phyloP scores from a whole-genome alignment of 129 eudicot genomes.

The Pseudognaphalium luteoalbum region DNA sequence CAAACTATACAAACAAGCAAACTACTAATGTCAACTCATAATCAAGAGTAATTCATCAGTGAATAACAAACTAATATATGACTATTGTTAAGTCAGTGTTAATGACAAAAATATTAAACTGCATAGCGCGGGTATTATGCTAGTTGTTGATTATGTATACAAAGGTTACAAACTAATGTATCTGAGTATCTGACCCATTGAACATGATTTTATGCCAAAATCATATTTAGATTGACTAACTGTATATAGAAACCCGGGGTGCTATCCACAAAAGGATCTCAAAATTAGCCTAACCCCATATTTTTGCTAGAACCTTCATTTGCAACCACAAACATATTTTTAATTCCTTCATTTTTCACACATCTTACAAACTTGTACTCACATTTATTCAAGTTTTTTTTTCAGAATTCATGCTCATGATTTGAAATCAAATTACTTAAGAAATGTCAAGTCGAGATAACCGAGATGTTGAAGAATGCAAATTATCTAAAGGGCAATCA shows the following conservation, averaged over 20 bases:
- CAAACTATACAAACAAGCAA: no score
- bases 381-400: neutral
- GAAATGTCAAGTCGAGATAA: constrained; percentile 21
- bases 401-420: neutral
- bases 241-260: constrained; percentile 1
- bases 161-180: neutral
- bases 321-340: neutral
- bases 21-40: no score
- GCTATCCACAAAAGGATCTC: constrained; percentile 24
- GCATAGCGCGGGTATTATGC: no score
- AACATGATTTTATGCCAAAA: neutral
- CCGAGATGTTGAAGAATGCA: constrained; percentile 24
- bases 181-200: neutral
- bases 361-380: neutral
- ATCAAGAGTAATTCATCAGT: no score
- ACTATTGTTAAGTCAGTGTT: no score
- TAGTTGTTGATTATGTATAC: no score
- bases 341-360: neutral
- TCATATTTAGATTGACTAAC: constrained; percentile 3
- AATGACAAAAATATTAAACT: no score
- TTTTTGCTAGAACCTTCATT: neutral
- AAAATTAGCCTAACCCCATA: constrained; percentile 26
- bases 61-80: no score
- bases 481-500: constrained; percentile 22
- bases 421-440: neutral